Base-by-base conservation (phyloP, 1,139 yeast species). In the Kodamaea anthophila region DNA sequence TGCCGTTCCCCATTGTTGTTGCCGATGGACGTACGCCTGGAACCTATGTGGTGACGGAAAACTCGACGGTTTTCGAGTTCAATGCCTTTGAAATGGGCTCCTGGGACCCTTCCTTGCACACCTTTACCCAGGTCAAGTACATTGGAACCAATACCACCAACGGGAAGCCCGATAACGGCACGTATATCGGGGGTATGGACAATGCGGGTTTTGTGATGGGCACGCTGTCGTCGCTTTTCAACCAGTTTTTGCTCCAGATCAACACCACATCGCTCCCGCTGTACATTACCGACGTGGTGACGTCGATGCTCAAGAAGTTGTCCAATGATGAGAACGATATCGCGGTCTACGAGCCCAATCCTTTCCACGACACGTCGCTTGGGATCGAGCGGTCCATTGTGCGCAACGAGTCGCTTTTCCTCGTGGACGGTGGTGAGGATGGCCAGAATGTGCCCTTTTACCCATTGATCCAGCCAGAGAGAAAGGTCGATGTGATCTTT, bases 81-180 rank as follows among this genome's bases (percentile, higher is more conserved):
- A 82, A 73, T 39, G 88, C 96, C 2, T 84, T 60, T 44, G 96
- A 87, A 57, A 52, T 86, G 54, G 96, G 96, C 5, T 78, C 93
- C 18, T 86, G 94, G 93, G 96, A 87, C 51, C 82, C 86, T 21
- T 66, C 83, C 1, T 55, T 85, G 28, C 65, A 71, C 37, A 69
- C 79, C 14, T 86, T 87, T 58, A 65, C 79, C 14, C 77, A 79
- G 36, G 60, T 77, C 15, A 72, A 76, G 51, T 86, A 83, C 49
- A 53, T 85, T 37, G 96, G 96, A 22, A 71, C 93, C 1, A 55
- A 67, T n/a, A 66, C 76, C 18, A 49, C 60, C 13, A 65, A 74
- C 40, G 95, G 94, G 30, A 42, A 54, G 14, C 74, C 79, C 9
- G 46, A 44, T 7, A 47, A 44, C 23, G 44, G 41, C 2, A 33